A percentile compares a stretch with the other conserved stretches of the same genome.
phyloP scores from a whole-genome alignment of 2,329 filamentous ascomycete genomes.

The Pyrenochaeta sp. region DNA sequence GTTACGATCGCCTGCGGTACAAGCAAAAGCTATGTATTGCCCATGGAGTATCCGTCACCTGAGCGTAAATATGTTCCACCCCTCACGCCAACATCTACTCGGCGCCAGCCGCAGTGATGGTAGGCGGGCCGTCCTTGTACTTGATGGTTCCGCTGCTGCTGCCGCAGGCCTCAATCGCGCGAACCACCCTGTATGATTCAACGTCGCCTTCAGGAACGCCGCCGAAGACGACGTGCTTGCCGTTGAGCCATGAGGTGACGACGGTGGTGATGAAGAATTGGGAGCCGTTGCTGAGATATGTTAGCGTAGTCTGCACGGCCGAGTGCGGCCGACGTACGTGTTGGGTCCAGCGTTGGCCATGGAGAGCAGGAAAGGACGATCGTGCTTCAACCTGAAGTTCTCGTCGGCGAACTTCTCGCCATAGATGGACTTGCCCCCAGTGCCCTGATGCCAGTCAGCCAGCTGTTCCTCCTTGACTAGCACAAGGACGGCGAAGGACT shows the following conservation, averaged over 20 bases:
- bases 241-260: constrained; percentile 74
- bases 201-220: constrained; percentile 67
- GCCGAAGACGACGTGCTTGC: constrained; percentile 86
- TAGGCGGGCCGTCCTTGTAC: constrained; percentile 60
- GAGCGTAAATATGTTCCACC: neutral
- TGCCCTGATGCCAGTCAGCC: constrained; percentile 67
- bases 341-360: constrained; percentile 97
- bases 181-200: constrained; percentile 63
- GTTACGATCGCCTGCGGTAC: neutral
- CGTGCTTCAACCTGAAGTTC: constrained; percentile 84
- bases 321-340: constrained; percentile 66
- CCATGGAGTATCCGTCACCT: neutral
- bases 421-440: constrained; percentile 93
- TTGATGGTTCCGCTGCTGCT: constrained; percentile 62
- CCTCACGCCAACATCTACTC: constrained; percentile 44
- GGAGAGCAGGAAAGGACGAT: constrained; percentile 79
- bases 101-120: constrained; percentile 62
- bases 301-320: constrained; percentile 21
- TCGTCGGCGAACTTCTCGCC: constrained; percentile 93
- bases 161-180: constrained; percentile 67
- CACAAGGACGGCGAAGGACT: constrained; percentile 47
- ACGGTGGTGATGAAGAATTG: constrained; percentile 79
- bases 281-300: constrained; percentile 68
- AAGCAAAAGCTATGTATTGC: constrained; percentile 11
- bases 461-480: constrained; percentile 8